These are phyloP conservation scores for Fragosphaeria purpurea DNA, from an alignment of 2,329 filamentous ascomycete species.

Conservation along the genomic window DNA sequence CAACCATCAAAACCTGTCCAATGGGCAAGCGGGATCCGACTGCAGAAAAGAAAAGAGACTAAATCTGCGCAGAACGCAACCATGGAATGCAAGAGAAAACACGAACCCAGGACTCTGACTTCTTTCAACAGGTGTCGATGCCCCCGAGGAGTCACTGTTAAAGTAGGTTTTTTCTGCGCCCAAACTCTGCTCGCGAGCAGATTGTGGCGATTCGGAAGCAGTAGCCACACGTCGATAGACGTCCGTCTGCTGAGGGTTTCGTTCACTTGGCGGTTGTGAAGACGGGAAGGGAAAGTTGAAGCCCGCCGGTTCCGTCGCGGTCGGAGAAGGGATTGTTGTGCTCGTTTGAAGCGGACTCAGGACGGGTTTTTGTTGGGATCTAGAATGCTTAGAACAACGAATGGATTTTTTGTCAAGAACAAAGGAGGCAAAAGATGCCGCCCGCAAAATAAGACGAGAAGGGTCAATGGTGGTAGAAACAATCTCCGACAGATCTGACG, in stretches of 20 bases:
- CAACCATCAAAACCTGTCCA: not conserved
- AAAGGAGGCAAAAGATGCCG: too few relatives aligned
- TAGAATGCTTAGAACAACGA: slow-evolving; percentile 16
- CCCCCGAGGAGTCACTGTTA: slow-evolving; percentile 27
- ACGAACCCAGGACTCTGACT: slow-evolving; percentile 21
- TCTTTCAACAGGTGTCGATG: slow-evolving; percentile 22
- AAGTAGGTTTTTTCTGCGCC: slow-evolving; percentile 24
- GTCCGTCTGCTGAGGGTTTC: not conserved
- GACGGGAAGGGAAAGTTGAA: slow-evolving; percentile 23
- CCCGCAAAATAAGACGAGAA: too few relatives aligned
- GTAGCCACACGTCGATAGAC: slow-evolving; percentile 20
- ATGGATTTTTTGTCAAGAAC: too few relatives aligned
- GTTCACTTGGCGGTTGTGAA: not conserved
- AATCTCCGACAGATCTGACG: too few relatives aligned
- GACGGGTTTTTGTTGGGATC: slow-evolving; percentile 37
- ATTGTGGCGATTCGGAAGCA: slow-evolving; percentile 17
- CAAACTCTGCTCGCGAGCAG: slow-evolving; percentile 10
- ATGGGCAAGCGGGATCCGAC: not conserved
- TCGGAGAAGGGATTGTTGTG: slow-evolving; percentile 31
- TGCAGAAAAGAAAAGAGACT: not conserved
- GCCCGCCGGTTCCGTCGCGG: slow-evolving; percentile 30
- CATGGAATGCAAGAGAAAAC: not conserved
- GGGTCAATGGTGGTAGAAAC: too few relatives aligned
- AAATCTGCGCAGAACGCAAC: not conserved
- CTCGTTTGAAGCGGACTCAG: slow-evolving; percentile 40